Base-by-base conservation (phyloP, 2,329 filamentous ascomycete genomes). In the Cordyceps pruinosa region DNA sequence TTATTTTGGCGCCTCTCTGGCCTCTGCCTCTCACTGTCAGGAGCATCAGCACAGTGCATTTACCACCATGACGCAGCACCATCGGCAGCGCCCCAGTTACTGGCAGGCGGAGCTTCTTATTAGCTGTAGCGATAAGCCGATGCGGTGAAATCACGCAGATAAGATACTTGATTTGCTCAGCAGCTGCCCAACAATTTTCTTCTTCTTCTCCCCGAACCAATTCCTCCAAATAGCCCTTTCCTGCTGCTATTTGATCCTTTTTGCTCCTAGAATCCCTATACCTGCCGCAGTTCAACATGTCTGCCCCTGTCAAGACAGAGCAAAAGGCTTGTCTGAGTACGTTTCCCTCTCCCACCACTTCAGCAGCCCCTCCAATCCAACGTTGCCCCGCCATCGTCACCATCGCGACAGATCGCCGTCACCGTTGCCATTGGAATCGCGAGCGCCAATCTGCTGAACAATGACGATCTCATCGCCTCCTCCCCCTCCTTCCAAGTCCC, bases 281-380 rank as follows among this genome's bases (percentile, higher is more conserved):
- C 26, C 32, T 26, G 35, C 25, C 35, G n/a, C 35, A 7, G 32
- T 42, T 47, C 48, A 56, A 52, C 30, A 60, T 58, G 59, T 58
- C 64, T 69, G 72, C 65, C 66, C 81, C 80, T 77, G 74, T 78
- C 70, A 77, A 76, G 66, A 77, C 79, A 66, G 77, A 80, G 62
- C 80, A 83, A 56, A 83, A 83, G 71, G 81, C 80, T 66, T 83
- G 81, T 73, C 77, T 84, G 70, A 83, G 79, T 83, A 82, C 71
- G 80, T 81, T 71, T 62, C 66, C 35, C 65, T 62, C 63, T 62
- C 68, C 67, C 41, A 13, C 25, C n/a, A n/a, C 26, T 47, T 23
- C 9, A 25, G 12, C 60, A 64, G 64, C 67, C 65, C 65, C 64
- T 64, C 61, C 64, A 62, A 61, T 60, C 58, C 64, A 53, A 54